Base-by-base conservation (phyloP, 331 rosid genomes). In the Acacia concinna region DNA sequence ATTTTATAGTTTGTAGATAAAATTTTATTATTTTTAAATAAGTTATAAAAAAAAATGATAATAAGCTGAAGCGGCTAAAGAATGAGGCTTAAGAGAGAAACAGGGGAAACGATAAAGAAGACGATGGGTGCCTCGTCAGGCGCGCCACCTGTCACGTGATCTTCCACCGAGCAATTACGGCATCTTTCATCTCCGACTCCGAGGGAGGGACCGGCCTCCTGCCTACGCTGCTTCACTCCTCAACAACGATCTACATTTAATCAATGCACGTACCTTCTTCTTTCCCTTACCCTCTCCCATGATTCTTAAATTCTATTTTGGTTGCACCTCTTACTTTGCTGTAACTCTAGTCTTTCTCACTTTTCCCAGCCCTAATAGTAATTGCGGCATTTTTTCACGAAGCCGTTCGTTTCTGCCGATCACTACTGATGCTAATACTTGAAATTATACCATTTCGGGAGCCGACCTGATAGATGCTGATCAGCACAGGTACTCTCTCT, bases 121-220 rank as follows among this genome's bases (percentile, higher is more conserved):
- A 25, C 35, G 7, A 23, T 21, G 63, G 6, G 5, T 1, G 20
- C 47, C 18, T 66, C 44, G 17, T 18, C 18, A 67, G 14, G 54
- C 6, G 23, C 4, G 38, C 14, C 74, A 23, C 31, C 74, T 69
- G 73, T 41, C 73, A 23, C 73, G 73, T 40, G 73, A 68, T 68
- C 34, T 40, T 23, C 52, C 28, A 38, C 54, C 21, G 21, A 4
- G 8, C 2, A 38, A 38, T 38, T 38, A 38, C 41, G 8, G 1
- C 41, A 8, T 68, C 6, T 23, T n/a, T n/a, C 57, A 6, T 18
- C 25, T 18, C 25, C 9, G 35, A 40, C 25, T 18, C 25, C 9
- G 35, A 40, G 35, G 54, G 2, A 13, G 73, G 56, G 74, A 41
- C 57, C 23, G 9, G 9, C 52, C n/a, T 6, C 18, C 25, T 3